A percentile compares a stretch with the other conserved stretches of the same genome.
Conservation (phyloP, 129 eudicot genomes). For the Artemisia argyi region DNA sequence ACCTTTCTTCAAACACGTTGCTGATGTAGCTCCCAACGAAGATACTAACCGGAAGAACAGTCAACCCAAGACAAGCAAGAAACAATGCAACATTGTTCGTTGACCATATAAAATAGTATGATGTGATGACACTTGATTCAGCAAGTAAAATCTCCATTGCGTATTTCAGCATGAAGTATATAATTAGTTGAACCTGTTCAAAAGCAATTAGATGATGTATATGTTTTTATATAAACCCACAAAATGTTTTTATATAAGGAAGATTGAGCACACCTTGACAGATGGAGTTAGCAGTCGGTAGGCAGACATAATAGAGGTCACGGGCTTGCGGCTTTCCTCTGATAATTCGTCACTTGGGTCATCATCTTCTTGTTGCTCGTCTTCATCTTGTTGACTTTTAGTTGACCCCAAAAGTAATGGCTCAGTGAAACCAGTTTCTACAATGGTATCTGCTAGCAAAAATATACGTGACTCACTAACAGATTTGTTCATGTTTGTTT, state of each 20-base stretch:
- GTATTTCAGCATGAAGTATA: constrained; percentile 73
- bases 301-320: constrained; percentile 74
- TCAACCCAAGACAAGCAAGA: constrained; percentile 64
- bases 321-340: constrained; percentile 63
- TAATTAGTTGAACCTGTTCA: constrained; percentile 58
- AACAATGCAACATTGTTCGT: constrained; percentile 55
- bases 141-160: constrained; percentile 76
- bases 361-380: constrained; percentile 51
- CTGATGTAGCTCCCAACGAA: constrained; percentile 67
- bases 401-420: constrained; percentile 51
- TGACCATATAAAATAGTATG: constrained; percentile 63
- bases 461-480: constrained; percentile 11
- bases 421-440: constrained; percentile 51
- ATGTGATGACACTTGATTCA: constrained; percentile 68
- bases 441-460: constrained; percentile 28
- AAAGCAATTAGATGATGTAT: not conserved
- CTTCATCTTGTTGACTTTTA: constrained; percentile 50
- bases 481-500: not conserved
- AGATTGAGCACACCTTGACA: constrained; percentile 50
- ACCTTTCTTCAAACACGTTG: constrained; percentile 70
- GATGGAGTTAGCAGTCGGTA: constrained; percentile 82
- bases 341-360: constrained; percentile 46
- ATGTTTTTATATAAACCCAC: not conserved
- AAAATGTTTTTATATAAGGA: not conserved
- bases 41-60: constrained; percentile 67